phyloP scores from a whole-genome alignment of 768 basidiomycete species.

The Boletus insuetus region DNA sequence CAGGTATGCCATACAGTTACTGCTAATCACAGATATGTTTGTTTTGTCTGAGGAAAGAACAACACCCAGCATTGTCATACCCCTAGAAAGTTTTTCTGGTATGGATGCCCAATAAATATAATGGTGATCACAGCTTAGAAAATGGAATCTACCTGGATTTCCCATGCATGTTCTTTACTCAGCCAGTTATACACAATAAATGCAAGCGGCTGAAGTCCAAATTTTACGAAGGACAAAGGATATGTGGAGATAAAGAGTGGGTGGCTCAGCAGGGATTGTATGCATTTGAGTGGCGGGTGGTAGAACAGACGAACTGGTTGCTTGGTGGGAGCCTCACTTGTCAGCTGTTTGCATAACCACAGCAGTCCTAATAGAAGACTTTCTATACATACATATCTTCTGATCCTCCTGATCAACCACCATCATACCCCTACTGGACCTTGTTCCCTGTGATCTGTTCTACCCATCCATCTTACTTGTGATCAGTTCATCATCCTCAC shows the following conservation, averaged over 20 bases:
- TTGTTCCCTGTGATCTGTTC: too few species aligned
- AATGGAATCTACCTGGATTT: conserved; percentile 18
- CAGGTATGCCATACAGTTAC: too few species aligned
- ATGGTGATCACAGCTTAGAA: not conserved
- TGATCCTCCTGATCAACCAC: not conserved
- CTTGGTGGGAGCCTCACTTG: conserved; percentile 15
- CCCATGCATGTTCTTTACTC: conserved; percentile 20
- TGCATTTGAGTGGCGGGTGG: conserved; percentile 26
- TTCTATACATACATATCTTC: too few species aligned
- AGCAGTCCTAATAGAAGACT: not conserved
- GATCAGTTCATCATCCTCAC: too few species aligned
- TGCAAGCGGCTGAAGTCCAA: conserved; percentile 9
- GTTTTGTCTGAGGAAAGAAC: not conserved
- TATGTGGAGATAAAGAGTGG: conserved; percentile 28
- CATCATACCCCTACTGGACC: too few species aligned
- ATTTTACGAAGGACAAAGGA: not conserved
- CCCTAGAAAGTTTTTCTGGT: conserved; percentile 1
- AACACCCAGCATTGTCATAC: not conserved
- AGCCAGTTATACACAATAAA: conserved; percentile 9
- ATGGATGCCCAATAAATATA: too few species aligned
- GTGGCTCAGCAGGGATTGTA: conserved; percentile 3
- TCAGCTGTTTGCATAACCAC: not conserved
- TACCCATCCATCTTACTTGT: too few species aligned
- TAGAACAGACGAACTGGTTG: conserved; percentile 28
- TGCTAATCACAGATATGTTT: not conserved